Evolutionary conservation across 2,329 filamentous ascomycete genomes (phyloP).

Genomic region (Clarireedia homoeocarpa): DNA sequence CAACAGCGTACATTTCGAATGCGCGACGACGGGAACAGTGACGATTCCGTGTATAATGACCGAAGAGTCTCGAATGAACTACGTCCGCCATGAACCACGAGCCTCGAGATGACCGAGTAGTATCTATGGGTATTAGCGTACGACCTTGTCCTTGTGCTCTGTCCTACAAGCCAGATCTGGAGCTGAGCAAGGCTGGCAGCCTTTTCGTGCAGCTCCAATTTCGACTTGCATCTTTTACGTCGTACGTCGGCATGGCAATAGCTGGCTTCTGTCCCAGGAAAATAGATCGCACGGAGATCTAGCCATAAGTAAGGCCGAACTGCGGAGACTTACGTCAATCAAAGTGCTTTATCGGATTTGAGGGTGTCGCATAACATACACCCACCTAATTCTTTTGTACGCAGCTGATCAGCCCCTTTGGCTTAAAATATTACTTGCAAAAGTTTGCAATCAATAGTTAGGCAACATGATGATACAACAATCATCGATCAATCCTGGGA

Average conservation of each 20-base stretch:
- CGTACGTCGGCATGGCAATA: neutral
- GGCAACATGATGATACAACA: neutral
- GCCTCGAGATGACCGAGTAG: slow-evolving; percentile 3
- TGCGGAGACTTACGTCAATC: neutral
- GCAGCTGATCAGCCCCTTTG: neutral
- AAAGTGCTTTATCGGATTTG: neutral
- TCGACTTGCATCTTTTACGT: neutral
- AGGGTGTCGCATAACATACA: neutral
- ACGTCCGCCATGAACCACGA: neutral
- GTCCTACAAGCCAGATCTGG: neutral
- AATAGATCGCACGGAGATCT: neutral
- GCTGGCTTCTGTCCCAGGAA: neutral
- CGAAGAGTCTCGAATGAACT: neutral
- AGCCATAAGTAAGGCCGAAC: neutral
- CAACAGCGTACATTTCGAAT: neutral
- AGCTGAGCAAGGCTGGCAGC: neutral
- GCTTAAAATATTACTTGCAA: neutral
- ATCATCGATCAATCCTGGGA: too few species aligned
- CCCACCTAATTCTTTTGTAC: neutral
- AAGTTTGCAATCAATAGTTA: neutral
- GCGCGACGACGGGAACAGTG: neutral
- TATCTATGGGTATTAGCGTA: neutral
- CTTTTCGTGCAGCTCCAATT: neutral
- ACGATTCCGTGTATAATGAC: neutral
- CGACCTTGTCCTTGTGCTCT: neutral